Percentiles rank a stretch among this genome's conserved stretches.
phyloP scores from a whole-genome alignment of 2,329 filamentous ascomycete genomes.

The Ophiocordyceps robertsii region DNA sequence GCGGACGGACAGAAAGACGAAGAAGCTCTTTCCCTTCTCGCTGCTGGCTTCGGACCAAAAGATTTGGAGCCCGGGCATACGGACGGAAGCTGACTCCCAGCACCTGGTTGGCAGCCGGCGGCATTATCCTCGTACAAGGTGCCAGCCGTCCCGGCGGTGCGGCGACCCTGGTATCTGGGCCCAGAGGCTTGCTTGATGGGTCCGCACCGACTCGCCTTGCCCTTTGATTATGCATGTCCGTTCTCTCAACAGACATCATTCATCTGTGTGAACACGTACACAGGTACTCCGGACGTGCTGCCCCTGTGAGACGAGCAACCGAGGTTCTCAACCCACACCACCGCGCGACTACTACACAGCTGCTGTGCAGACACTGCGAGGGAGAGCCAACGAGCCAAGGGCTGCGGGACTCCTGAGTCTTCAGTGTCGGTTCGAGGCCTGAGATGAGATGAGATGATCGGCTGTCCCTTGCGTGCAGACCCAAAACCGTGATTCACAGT shows the following conservation, averaged over 20 bases:
- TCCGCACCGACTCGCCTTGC: not conserved
- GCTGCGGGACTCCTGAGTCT: constrained; percentile 1
- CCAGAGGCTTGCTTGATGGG: not conserved
- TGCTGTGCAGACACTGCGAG: not conserved
- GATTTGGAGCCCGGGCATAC: not conserved
- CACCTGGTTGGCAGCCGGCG: not conserved
- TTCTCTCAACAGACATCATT: not conserved
- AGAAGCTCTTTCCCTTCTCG: not conserved
- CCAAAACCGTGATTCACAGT: not conserved
- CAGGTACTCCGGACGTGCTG: not conserved
- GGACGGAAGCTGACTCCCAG: not conserved
- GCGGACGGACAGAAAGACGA: too few species aligned
- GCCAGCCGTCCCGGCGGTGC: constrained; percentile 2
- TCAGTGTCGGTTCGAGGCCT: constrained; percentile 1
- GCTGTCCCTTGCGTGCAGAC: constrained; percentile 2
- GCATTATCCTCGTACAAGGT: not conserved
- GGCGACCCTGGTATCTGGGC: constrained; percentile 3
- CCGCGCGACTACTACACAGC: not conserved
- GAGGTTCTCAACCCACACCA: not conserved
- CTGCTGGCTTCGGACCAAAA: not conserved
- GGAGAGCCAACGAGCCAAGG: not conserved
- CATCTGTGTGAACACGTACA: not conserved
- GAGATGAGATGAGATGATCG: constrained; percentile 4
- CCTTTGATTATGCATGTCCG: not conserved
- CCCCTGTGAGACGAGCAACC: not conserved